These are phyloP conservation scores for Ascoidea asiatica DNA, from an alignment of 805 yeast species.

Conservation along the genomic window DNA sequence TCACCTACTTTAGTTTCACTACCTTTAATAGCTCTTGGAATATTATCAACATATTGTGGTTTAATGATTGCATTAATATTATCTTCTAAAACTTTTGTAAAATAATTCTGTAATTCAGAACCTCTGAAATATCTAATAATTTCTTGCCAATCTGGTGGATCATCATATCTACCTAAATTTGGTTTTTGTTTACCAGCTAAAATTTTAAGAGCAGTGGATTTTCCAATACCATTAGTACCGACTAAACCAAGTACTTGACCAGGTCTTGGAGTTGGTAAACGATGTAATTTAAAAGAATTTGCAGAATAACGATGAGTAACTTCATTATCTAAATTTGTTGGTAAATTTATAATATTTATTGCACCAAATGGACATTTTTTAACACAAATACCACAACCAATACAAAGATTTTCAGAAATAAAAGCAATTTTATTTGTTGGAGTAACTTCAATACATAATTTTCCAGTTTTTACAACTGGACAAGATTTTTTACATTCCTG, in stretches of 20 bases:
- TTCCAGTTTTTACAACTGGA: conserved; percentile 97
- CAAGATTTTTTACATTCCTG: conserved; percentile 96
- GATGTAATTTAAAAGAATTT: conserved; percentile 90
- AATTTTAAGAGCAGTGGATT: conserved; percentile 92
- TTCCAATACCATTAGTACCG: conserved; percentile 99
- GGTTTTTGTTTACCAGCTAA: conserved; percentile 97
- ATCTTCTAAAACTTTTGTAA: conserved; percentile 89
- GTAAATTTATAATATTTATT: conserved; percentile 87
- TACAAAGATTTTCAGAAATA: conserved; percentile 86
- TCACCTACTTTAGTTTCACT: conserved; percentile 80
- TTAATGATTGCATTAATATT: conserved; percentile 92
- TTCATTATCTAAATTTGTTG: conserved; percentile 84
- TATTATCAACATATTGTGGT: conserved; percentile 97
- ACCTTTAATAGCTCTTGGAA: conserved; percentile 92
- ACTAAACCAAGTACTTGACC: conserved; percentile 97
- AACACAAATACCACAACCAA: conserved; percentile 99
- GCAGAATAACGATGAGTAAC: conserved; percentile 97
- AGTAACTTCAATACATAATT: conserved; percentile 90
- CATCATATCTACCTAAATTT: conserved; percentile 84
- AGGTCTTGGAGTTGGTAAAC: conserved; percentile 97
- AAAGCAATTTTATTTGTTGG: conserved; percentile 89
- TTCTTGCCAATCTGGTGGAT: conserved; percentile 97
- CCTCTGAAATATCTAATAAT: conserved; percentile 89
- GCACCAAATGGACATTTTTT: conserved; percentile 98
- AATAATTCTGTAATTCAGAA: conserved; percentile 90